A percentile compares a stretch with the other conserved stretches of the same genome.
Conservation (phyloP, 257 asterid genomes). For the Rehmannia glutinosa region DNA sequence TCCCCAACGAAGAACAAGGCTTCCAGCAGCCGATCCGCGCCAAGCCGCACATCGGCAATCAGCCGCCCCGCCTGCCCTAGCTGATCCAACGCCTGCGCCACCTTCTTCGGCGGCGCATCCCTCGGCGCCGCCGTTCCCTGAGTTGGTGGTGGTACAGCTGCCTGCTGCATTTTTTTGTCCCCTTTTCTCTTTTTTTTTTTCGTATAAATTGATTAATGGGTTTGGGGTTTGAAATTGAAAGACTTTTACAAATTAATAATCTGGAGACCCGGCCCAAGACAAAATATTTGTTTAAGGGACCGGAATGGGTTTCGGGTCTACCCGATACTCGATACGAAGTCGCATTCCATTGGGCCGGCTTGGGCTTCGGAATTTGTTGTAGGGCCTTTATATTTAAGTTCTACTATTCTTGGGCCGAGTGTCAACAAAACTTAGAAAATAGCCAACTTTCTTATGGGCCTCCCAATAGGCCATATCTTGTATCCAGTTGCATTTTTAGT, state of each 20-base stretch:
- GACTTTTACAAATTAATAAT: no score
- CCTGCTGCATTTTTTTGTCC: constrained; percentile 43
- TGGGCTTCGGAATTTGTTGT: not conserved
- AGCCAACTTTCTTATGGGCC: no score
- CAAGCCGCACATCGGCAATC: constrained; percentile 85
- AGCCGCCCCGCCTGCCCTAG: constrained; percentile 85
- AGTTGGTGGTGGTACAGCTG: constrained; percentile 30
- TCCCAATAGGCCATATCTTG: no score
- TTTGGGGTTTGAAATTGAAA: not conserved
- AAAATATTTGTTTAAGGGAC: not conserved
- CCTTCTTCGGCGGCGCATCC: constrained; percentile 98
- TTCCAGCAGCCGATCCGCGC: constrained; percentile 89
- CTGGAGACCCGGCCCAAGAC: not conserved
- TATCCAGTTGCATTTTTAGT: no score
- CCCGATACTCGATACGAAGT: not conserved
- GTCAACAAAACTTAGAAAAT: no score
- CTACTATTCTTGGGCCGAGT: no score
- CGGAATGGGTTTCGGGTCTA: no score
- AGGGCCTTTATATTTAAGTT: no score
- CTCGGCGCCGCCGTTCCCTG: constrained; percentile 33
- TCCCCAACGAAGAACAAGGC: constrained; percentile 61
- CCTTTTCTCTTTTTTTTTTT: not conserved
- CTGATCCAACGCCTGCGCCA: constrained; percentile 92
- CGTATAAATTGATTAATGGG: not conserved
- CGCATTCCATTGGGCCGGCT: not conserved